Evolutionary conservation across 176 grass and related monocot species (phyloP), one percentile per base, ranked within the genome.

Genomic region (Rhynchospora tenuis): DNA sequence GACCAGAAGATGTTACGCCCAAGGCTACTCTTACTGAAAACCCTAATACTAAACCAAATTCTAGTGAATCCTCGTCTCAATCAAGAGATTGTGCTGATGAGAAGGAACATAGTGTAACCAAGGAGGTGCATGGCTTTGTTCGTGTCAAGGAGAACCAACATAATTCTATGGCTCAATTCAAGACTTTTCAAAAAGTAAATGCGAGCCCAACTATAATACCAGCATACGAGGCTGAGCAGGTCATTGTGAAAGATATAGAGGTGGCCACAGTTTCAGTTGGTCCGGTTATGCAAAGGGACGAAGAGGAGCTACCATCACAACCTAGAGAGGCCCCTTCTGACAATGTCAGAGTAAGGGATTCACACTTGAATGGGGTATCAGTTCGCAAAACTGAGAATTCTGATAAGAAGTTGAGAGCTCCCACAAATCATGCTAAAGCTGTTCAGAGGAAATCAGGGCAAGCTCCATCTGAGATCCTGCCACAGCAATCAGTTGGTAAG

Each of bases 111-210:
- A 66, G 20, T 59, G 61, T 64, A 33, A n/a, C 59, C 13, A 64
- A 82, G 80, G 59, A 82, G 20, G 80, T 82, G 22, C 17, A 68
- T 5, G 67, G 12, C 33, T 51, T 59, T 60, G 56, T 85, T n/a
- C 22, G 24, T 73, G 63, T 26, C 56, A 57, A 81, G 82, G 60
- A 84, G 74, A 42, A 46, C 78, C 66, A 86, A 51, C 82, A 89
- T 58, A 55, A 68, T 88, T 69, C 64, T 57, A 86, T 78, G 52
- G 44, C 73, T 79, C 84, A 63, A 75, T 28, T 81, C 71, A 91
- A 88, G 89, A 71, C 67, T 73, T 85, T 80, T 86, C 62, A 80
- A 86, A 87, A 88, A 79, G 58, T 62, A 77, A 78, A 28, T 26
- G 89, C 66, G 9, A 77, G 81, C 45, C 61, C 60, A 46, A 15